Evolutionary conservation across 257 asterid species (phyloP), one percentile per base, ranked within the genome.

Genomic region (Ilex aquifolium): DNA sequence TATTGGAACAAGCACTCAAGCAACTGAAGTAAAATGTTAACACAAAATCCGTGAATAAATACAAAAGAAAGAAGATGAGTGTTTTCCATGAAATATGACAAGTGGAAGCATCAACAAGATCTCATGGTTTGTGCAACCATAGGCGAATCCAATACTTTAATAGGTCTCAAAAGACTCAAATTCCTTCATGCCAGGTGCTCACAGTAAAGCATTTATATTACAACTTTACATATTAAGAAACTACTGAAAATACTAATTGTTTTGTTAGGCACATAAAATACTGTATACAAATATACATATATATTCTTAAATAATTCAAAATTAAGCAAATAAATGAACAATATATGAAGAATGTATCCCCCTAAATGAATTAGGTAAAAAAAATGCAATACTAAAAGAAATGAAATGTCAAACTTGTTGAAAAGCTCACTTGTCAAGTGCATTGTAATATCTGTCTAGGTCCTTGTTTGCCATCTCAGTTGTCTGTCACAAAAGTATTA

Each of bases 401-500:
- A 74, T 32, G 31, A 51, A 49, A 9, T 40, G 44, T 7, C 31
- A 61, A 70, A 61, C 21, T 61, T 51, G 30, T 15, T 40, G 55
- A 66, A 80, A 68, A 52, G 69, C 97, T 92, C 68, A 88, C 97
- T 89, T 92, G 78, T 92, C 99, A 67, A 92, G 95, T 52, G 99
- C 99, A 70, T 77, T 85, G 73, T 89, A 87, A 74, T 92, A 92
- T 83, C 91, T 82, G 77, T 92, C 98, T 29, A 92, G 88, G 73
- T 93, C 99, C 90, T 93, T 93, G 79, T 90, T 93, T 75, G 99
- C 99, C 99, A 93, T 93, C 87, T 93, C 99, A 62, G 96, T 87
- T 31, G 96, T 90, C 99, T 93, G 86, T 52, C 67, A 77, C 71
- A 52, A 71, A 69, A 67, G 53, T 49, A 50, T n/a, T 66, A 39